These are phyloP conservation scores for Salix caprea DNA, from an alignment of 345 rosid genomes.

Conservation along the genomic window DNA sequence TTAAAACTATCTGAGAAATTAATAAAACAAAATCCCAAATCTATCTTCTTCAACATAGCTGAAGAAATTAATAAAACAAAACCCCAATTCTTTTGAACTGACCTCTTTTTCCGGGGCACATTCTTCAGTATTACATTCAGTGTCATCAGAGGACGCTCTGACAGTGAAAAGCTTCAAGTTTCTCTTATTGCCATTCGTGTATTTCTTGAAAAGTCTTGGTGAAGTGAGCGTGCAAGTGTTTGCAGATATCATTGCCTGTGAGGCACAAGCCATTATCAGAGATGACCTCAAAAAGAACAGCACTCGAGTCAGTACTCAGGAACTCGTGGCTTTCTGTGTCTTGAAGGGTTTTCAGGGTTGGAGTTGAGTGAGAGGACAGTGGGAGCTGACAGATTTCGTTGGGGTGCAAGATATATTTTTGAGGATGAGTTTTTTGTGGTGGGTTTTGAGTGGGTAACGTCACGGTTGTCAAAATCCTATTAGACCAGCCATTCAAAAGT, in stretches of 20 bases:
- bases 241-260: slow-evolving; percentile 61
- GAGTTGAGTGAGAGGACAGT: neutral
- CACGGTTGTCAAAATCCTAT: too few species aligned
- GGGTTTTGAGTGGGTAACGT: slow-evolving; percentile 1
- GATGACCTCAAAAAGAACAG: neutral
- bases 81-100: neutral
- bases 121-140: slow-evolving; percentile 82
- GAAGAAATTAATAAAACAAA: too few species aligned
- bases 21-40: neutral
- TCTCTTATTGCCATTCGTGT: slow-evolving; percentile 13
- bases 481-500: too few species aligned
- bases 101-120: slow-evolving; percentile 99
- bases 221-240: slow-evolving; percentile 51
- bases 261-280: slow-evolving; percentile 47
- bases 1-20: neutral
- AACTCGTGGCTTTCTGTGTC: neutral
- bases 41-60: neutral
- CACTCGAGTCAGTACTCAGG: too few species aligned
- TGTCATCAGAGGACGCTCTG: slow-evolving; percentile 56
- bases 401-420: neutral
- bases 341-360: slow-evolving; percentile 3
- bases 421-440: slow-evolving; percentile 11
- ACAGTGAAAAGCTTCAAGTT: slow-evolving; percentile 30
- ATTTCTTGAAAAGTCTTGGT: slow-evolving; percentile 31
- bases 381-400: neutral